A percentile compares a stretch with the other conserved stretches of the same genome.
Evolutionary conservation across 2,329 filamentous ascomycete species (phyloP).

Genomic region (Trichoderma brevicompactum): DNA sequence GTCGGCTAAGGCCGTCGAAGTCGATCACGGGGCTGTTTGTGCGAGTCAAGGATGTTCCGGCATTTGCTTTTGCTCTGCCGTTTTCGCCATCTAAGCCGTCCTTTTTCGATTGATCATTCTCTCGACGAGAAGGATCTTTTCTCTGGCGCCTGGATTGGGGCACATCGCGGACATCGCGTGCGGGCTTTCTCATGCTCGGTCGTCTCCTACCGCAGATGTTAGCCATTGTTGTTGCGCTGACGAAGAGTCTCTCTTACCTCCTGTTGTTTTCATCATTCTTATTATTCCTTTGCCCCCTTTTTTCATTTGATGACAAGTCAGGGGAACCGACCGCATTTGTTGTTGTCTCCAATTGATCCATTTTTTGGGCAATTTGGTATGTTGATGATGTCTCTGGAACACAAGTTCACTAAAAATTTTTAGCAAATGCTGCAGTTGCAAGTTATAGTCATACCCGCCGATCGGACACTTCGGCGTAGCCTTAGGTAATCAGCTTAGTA

Average conservation of each 20-base stretch:
- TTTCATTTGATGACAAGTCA: background rate
- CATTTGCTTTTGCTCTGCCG: background rate
- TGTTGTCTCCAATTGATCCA: background rate
- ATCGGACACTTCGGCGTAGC: too few relatives aligned
- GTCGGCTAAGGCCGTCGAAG: conserved; percentile 64
- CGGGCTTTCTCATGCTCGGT: conserved; percentile 62
- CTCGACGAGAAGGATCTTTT: background rate
- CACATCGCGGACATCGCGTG: conserved; percentile 64
- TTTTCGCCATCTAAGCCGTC: background rate
- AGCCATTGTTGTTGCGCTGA: background rate
- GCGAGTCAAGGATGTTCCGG: conserved; percentile 9
- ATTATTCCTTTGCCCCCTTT: background rate
- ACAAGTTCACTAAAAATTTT: background rate
- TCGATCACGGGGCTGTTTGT: conserved; percentile 63
- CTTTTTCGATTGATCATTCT: background rate
- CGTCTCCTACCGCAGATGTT: conserved; percentile 42
- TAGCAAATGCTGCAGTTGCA: background rate
- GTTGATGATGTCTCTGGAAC: too few relatives aligned
- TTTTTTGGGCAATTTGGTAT: too few relatives aligned
- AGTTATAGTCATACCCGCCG: too few relatives aligned
- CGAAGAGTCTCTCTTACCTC: background rate
- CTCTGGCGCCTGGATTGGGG: conserved; percentile 37
- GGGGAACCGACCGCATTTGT: background rate
- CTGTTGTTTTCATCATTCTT: background rate
- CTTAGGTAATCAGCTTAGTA: too few relatives aligned